A percentile compares a stretch with the other conserved stretches of the same genome.
phyloP scores from a whole-genome alignment of 1,284 basidiomycete species.

The Cutaneotrichosporon daszewskae region DNA sequence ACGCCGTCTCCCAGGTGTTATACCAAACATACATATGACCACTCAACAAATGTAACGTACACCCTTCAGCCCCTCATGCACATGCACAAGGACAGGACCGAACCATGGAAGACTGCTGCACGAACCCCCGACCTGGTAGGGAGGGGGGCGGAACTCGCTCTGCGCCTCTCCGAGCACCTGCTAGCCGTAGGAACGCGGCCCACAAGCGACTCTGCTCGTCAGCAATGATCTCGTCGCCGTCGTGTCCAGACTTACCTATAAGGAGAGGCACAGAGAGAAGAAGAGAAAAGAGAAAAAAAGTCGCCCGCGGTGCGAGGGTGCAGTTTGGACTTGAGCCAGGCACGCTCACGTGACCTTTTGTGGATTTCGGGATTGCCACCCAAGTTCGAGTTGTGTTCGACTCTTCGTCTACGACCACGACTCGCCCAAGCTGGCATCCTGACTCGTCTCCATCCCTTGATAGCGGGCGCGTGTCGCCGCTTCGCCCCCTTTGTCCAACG shows the following conservation, averaged over 20 bases:
- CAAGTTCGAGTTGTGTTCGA: neutral
- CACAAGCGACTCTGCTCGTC: constrained; percentile 35
- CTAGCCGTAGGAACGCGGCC: constrained; percentile 24
- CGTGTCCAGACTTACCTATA: constrained; percentile 28
- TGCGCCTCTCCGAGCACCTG: constrained; percentile 38
- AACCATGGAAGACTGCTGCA: constrained; percentile 24
- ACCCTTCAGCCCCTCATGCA: constrained; percentile 8
- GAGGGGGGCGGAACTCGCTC: constrained; percentile 31
- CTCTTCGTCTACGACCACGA: neutral
- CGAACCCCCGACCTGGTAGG: constrained; percentile 28
- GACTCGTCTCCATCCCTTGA: neutral
- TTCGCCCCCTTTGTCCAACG: neutral
- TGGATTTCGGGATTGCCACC: neutral
- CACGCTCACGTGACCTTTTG: constrained; percentile 2
- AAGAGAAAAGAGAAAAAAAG: constrained; percentile 3
- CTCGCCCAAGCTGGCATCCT: neutral
- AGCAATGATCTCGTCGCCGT: constrained; percentile 3
- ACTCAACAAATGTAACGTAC: constrained; percentile 20
- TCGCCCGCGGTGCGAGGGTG: no score
- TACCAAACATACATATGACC: no score
- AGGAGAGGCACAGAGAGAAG: constrained; percentile 24
- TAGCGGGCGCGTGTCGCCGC: neutral
- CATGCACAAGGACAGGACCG: constrained; percentile 10
- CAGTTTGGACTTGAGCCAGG: neutral
- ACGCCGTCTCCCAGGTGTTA: no score